Percentiles rank a stretch among this genome's conserved stretches.
Evolutionary conservation across 495 filamentous ascomycete genomes (phyloP).

Genomic region (Lophiotrema nucula): DNA sequence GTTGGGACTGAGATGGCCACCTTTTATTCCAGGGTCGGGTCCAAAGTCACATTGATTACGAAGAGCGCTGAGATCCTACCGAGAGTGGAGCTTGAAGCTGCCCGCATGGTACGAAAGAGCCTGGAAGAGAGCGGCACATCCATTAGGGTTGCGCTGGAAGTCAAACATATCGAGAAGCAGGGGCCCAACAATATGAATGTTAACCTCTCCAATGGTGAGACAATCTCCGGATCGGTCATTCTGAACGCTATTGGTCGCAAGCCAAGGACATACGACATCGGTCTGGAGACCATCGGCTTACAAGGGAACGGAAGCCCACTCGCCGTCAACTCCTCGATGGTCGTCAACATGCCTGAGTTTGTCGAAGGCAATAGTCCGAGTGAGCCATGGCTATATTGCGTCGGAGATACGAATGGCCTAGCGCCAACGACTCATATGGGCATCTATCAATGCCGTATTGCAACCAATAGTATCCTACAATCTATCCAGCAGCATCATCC

Average conservation of each 20-base stretch:
- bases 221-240: slow-evolving; percentile 22
- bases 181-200: slow-evolving; percentile 10
- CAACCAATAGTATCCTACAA: slow-evolving; percentile 19
- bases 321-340: slow-evolving; percentile 22
- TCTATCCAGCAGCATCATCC: neutral
- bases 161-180: slow-evolving; percentile 3
- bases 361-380: neutral
- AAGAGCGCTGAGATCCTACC: slow-evolving; percentile 27
- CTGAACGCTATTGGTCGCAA: slow-evolving; percentile 29
- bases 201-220: slow-evolving; percentile 12
- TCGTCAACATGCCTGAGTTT: neutral
- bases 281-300: slow-evolving; percentile 30
- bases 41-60: slow-evolving; percentile 31
- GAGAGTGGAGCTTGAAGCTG: slow-evolving; percentile 29
- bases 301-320: slow-evolving; percentile 19
- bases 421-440: slow-evolving; percentile 29
- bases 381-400: slow-evolving; percentile 29
- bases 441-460: slow-evolving; percentile 32
- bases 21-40: slow-evolving; percentile 24
- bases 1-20: slow-evolving; percentile 36
- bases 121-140: neutral
- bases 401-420: slow-evolving; percentile 31
- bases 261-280: slow-evolving; percentile 21
- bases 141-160: neutral
- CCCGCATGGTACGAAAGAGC: slow-evolving; percentile 19